phyloP scores from a whole-genome alignment of 140 eudicot genomes.

The Ambrosia hybrid region DNA sequence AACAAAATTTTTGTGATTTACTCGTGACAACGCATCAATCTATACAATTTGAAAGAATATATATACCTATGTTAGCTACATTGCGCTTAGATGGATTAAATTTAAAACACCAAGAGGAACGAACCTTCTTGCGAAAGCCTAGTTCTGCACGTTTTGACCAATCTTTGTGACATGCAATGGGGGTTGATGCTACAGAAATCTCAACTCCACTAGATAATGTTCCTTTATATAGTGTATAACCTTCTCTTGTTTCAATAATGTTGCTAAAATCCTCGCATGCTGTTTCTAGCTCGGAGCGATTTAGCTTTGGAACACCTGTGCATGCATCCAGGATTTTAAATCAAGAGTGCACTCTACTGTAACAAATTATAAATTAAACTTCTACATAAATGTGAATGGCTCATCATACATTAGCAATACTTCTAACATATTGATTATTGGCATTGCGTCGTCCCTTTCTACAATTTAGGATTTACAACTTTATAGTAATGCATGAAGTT shows the following conservation, averaged over 20 bases:
- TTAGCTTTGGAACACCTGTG: slow-evolving; percentile 86
- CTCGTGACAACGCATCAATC: slow-evolving; percentile 79
- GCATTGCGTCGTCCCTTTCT: neutral
- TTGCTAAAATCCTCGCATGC: slow-evolving; percentile 99
- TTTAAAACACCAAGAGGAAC: slow-evolving; percentile 8
- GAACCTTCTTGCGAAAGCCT: slow-evolving; percentile 73
- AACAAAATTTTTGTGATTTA: slow-evolving; percentile 91
- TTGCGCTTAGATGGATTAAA: slow-evolving; percentile 1
- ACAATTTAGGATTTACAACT: no score
- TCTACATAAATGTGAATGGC: neutral
- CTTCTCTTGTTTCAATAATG: slow-evolving; percentile 51
- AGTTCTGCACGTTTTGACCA: slow-evolving; percentile 77
- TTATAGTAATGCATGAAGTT: no score
- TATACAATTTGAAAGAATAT: slow-evolving; percentile 25
- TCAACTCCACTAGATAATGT: slow-evolving; percentile 95
- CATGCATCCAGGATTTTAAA: no score
- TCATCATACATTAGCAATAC: slow-evolving; percentile 1
- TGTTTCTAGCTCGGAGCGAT: slow-evolving; percentile 78
- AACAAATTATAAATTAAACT: neutral
- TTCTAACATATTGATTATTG: neutral
- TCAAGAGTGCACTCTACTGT: neutral
- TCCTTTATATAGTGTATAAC: slow-evolving; percentile 76
- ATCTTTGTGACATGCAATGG: slow-evolving; percentile 44
- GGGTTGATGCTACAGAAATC: slow-evolving; percentile 71
- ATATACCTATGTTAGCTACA: slow-evolving; percentile 3